A percentile compares a stretch with the other conserved stretches of the same genome.
phyloP scores from a whole-genome alignment of 2,329 filamentous ascomycete species.

The Clonostachys solani region DNA sequence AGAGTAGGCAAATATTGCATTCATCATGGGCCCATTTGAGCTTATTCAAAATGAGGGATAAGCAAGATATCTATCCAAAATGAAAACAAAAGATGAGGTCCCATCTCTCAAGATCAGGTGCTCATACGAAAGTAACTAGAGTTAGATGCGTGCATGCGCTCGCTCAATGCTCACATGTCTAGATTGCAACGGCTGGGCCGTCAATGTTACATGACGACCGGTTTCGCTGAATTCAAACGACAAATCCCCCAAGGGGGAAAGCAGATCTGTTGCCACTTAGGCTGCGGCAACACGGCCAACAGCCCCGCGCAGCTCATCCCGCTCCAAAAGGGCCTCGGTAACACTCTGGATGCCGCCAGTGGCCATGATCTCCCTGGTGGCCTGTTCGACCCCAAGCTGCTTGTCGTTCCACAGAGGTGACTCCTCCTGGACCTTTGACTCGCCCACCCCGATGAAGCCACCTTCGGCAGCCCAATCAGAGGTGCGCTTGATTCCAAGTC shows the following conservation, averaged over 20 bases:
- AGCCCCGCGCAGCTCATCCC: constrained; percentile 32
- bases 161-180: no score
- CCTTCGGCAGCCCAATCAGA: constrained; percentile 88
- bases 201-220: no score
- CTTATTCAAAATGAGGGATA: background rate
- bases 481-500: constrained; percentile 87
- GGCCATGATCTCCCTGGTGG: constrained; percentile 56
- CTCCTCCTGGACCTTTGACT: constrained; percentile 50
- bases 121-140: no score
- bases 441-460: constrained; percentile 92
- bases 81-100: background rate
- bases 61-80: background rate
- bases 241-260: background rate
- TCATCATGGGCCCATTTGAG: background rate
- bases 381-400: constrained; percentile 75
- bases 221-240: no score
- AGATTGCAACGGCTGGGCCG: no score
- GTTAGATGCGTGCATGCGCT: no score
- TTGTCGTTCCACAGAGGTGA: constrained; percentile 86
- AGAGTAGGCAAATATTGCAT: no score
- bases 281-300: constrained; percentile 18
- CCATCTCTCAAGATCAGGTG: no score
- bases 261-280: background rate
- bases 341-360: constrained; percentile 33
- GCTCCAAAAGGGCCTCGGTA: constrained; percentile 56